Base-by-base conservation (phyloP, 2,329 filamentous ascomycete species). In the Ophiostoma angusticollis region DNA sequence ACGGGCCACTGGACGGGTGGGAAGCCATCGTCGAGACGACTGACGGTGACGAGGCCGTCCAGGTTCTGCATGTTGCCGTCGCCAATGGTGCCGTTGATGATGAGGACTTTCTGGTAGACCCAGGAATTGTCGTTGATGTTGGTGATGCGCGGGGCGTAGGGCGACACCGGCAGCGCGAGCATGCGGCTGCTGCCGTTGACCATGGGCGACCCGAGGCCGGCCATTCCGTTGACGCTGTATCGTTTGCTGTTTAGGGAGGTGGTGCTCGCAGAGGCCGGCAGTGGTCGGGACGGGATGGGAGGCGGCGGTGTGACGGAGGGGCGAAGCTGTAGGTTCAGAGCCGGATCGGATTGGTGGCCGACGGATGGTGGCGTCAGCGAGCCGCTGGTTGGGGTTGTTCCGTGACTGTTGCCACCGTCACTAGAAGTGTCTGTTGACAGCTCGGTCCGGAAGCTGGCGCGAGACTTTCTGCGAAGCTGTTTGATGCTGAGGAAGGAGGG, bases 81-180 rank as follows among this genome's bases (percentile, higher is more conserved):
- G 42, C 82, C 85, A 48, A 93, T 80, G 35, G 82, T 78, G 36
- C 89, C 89, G 51, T 80, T 76, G 33, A 95, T 68, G 18, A 91
- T 70, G 16, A 95, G 67, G 8, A 93, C 73, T 56, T 94, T 95
- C 64, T 95, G 86, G 54, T 93, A 84, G 16, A 93, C 86, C 82
- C 85, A 93, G 42, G 84, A 78, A 49, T 81, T 83, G 47, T 94
- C 84, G 9, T 74, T 67, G 28, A 94, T 67, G 24, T 87, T 94
- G 31, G 79, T 63, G 28, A 95, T 74, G 50, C 76, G 75, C 18
- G 89, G 87, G 22, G 85, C 82, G 60, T 84, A 89, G 31, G 80
- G 76, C 39, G 86, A 94, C 14, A 78, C 71, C 7, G 80, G 74
- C 45, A 72, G 61, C 46, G 64, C 69, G 40, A 61, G 66, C 14